phyloP scores from a whole-genome alignment of 345 rosid genomes.

The Chamaenerion angustifolium region DNA sequence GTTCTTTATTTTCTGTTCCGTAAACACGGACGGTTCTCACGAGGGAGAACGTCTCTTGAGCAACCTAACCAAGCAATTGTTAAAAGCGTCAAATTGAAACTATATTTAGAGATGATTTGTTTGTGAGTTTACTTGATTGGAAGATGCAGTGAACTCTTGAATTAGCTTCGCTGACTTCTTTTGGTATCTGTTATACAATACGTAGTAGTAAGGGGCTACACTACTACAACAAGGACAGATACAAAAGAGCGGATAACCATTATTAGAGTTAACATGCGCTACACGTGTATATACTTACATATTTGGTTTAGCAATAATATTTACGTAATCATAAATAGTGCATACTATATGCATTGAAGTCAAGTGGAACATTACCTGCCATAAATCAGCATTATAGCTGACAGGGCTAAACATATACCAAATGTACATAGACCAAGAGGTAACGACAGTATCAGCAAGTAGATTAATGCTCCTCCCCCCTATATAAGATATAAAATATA shows the following conservation, averaged over 20 bases:
- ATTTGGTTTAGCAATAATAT: too few relatives aligned
- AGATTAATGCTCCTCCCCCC: slow-evolving; percentile 82
- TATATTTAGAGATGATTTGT: slow-evolving; percentile 8
- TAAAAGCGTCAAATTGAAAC: not conserved
- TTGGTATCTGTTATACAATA: slow-evolving; percentile 58
- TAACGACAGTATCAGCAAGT: slow-evolving; percentile 71
- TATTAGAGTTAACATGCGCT: too few relatives aligned
- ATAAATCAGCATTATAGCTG: slow-evolving; percentile 61
- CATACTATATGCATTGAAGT: too few relatives aligned
- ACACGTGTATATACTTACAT: too few relatives aligned
- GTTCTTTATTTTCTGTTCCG: slow-evolving; percentile 81
- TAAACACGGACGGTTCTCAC: slow-evolving; percentile 95
- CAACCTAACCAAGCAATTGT: slow-evolving; percentile 35
- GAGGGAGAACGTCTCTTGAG: slow-evolving; percentile 93
- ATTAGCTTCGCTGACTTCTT: slow-evolving; percentile 80
- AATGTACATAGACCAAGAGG: slow-evolving; percentile 77
- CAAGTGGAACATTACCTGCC: slow-evolving; percentile 49
- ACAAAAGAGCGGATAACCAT: too few relatives aligned
- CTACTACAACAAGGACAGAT: too few relatives aligned
- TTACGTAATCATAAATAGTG: too few relatives aligned
- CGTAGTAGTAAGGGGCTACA: not conserved
- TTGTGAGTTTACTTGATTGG: slow-evolving; percentile 57
- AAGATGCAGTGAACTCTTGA: slow-evolving; percentile 85
- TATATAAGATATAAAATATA: slow-evolving; percentile 19
- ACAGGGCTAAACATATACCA: slow-evolving; percentile 58